phyloP scores from a whole-genome alignment of 1,284 basidiomycete species.

The Tetrapyrgos nigripes region DNA sequence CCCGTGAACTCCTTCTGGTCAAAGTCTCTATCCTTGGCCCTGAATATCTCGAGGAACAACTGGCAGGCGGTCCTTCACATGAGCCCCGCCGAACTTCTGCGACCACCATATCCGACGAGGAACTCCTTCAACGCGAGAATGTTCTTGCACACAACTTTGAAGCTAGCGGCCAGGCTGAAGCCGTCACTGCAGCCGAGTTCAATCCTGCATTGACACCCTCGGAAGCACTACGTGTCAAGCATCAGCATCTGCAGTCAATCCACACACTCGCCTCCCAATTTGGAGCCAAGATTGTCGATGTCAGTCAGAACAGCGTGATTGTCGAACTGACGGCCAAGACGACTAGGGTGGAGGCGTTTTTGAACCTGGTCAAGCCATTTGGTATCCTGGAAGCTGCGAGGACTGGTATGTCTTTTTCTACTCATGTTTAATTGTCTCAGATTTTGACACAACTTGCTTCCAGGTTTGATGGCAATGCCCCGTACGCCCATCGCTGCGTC shows the following conservation, averaged over 20 bases:
- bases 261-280: slow-evolving; percentile 89
- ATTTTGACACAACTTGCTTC: slow-evolving; percentile 14
- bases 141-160: slow-evolving; percentile 81
- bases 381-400: slow-evolving; percentile 94
- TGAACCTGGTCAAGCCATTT: slow-evolving; percentile 92
- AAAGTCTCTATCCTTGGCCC: slow-evolving; percentile 97
- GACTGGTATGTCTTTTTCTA: slow-evolving; percentile 67
- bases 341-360: slow-evolving; percentile 90
- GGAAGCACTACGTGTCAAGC: slow-evolving; percentile 89
- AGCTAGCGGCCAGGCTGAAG: slow-evolving; percentile 51
- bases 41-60: slow-evolving; percentile 94
- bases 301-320: slow-evolving; percentile 93
- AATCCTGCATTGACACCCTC: slow-evolving; percentile 65
- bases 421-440: background rate
- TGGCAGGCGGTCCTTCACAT: slow-evolving; percentile 82
- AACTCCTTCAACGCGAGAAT: slow-evolving; percentile 72
- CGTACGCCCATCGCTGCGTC: slow-evolving; percentile 83
- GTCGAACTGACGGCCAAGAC: slow-evolving; percentile 97
- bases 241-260: slow-evolving; percentile 89
- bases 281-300: slow-evolving; percentile 92
- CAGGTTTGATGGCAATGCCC: slow-evolving; percentile 96
- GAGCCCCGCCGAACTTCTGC: slow-evolving; percentile 57
- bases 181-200: slow-evolving; percentile 24
- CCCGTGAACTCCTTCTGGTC: slow-evolving; percentile 87
- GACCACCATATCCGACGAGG: slow-evolving; percentile 28